Evolutionary conservation across 495 filamentous ascomycete genomes (phyloP), one percentile per base, ranked within the genome.

Genomic region (Penicillium atrosanguineum): DNA sequence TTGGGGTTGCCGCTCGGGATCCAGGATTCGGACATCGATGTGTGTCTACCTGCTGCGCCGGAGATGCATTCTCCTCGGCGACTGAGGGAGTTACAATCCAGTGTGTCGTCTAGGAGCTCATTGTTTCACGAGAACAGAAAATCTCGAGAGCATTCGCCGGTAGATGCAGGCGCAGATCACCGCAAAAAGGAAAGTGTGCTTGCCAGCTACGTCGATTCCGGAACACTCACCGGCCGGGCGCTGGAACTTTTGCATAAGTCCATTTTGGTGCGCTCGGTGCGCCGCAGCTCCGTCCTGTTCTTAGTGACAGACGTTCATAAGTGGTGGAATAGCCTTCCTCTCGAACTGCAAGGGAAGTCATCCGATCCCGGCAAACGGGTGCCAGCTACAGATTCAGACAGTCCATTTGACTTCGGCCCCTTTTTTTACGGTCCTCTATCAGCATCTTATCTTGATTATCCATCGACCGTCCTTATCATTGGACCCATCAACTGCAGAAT

Each of bases 401-500:
- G 20, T 15, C 61, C 69, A 0, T 72, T 69, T 58, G 65, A 74
- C 46, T 71, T 75, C 37, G 63, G 67, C 39, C 69, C 69, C 75
- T 14, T 66, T 72, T 41, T 73, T 80, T 61, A 67, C 86, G 55
- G 70, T 91, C 72, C 63, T 86, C 70, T 68, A 93, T 68, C 71
- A 91, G 76, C 67, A 83, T 75, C 73, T 85, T 64, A 62, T 92
- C 72, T 73, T 91, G 81, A 65, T 88, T 75, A 61, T 87, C 67
- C 59, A 87, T 70, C 70, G 72, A 15, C 72, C 72, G 3, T 69
- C 64, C 11, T 50, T 75, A 23, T 73, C 72, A 18, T 59, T 72
- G 20, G 58, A 62, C 18, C 64, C 69, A 0, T 60, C 60, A 11
- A 68, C 65, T 4, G 62, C 72, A 0, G 70, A 71, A 49, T 75